Conservation (phyloP, 2,329 filamentous ascomycete genomes). For the Fusarium sp. region DNA sequence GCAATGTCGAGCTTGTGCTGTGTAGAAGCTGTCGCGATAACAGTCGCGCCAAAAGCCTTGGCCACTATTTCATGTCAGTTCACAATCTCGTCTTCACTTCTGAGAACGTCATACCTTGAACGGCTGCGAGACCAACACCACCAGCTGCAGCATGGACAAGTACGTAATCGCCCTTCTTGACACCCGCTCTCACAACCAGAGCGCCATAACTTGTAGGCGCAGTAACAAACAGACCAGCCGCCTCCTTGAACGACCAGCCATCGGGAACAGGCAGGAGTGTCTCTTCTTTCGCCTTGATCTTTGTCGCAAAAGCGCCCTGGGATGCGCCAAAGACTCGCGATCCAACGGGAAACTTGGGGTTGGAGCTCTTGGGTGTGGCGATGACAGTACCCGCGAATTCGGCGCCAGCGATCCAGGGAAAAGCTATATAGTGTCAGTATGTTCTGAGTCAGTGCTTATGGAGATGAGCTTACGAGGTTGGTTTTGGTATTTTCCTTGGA, state of each 20-base stretch:
- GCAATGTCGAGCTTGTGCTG: slow-evolving; percentile 82
- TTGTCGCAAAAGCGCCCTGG: slow-evolving; percentile 87
- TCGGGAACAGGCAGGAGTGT: slow-evolving; percentile 76
- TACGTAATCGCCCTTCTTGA: slow-evolving; percentile 84
- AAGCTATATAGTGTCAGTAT: slow-evolving; percentile 52
- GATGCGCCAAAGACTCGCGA: slow-evolving; percentile 85
- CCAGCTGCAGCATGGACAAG: slow-evolving; percentile 92
- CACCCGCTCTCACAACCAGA: slow-evolving; percentile 77
- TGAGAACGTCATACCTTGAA: slow-evolving; percentile 65
- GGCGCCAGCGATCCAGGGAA: slow-evolving; percentile 86
- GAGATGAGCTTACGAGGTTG: slow-evolving; percentile 68
- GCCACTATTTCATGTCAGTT: slow-evolving; percentile 62
- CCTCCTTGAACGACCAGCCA: slow-evolving; percentile 85
- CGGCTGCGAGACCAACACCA: slow-evolving; percentile 88
- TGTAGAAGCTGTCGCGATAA: slow-evolving; percentile 91
- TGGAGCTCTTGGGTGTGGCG: slow-evolving; percentile 64
- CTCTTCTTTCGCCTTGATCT: slow-evolving; percentile 72
- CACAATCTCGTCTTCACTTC: fast-evolving
- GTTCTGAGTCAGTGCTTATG: neutral
- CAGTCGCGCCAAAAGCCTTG: slow-evolving; percentile 88
- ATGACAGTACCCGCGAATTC: slow-evolving; percentile 87
- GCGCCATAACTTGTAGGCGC: slow-evolving; percentile 89
- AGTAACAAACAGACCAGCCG: slow-evolving; percentile 89
- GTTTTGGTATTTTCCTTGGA: slow-evolving; percentile 93
- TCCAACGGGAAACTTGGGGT: slow-evolving; percentile 75